A percentile compares a stretch with the other conserved stretches of the same genome.
Conservation (phyloP, 495 filamentous ascomycete species). For the Chaetomium fimeti region DNA sequence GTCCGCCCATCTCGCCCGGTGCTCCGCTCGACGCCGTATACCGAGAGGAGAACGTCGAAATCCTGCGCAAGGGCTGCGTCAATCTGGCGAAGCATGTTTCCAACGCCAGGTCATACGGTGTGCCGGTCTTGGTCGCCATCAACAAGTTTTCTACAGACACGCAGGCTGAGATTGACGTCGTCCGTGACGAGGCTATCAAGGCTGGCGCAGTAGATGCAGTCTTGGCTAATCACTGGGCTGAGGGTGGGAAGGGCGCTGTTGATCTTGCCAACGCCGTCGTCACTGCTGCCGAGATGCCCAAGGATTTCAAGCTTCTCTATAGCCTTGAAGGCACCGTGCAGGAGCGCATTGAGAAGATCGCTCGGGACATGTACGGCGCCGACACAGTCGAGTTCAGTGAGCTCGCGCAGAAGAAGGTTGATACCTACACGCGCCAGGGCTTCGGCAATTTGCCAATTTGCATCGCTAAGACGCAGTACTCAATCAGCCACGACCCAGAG, state of each 20-base stretch:
- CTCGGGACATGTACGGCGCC: slow-evolving; percentile 90
- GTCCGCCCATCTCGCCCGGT: slow-evolving; percentile 85
- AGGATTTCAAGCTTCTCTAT: slow-evolving; percentile 89
- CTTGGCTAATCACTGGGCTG: slow-evolving; percentile 93
- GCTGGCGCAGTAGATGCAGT: slow-evolving; percentile 94
- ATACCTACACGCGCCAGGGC: slow-evolving; percentile 89
- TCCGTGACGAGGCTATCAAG: slow-evolving; percentile 85
- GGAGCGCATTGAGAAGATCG: slow-evolving; percentile 89
- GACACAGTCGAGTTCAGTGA: slow-evolving; percentile 89
- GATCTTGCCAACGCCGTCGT: slow-evolving; percentile 88
- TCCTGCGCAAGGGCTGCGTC: slow-evolving; percentile 83
- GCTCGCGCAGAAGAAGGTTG: slow-evolving; percentile 90
- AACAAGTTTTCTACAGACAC: slow-evolving; percentile 96
- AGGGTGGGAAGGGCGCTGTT: slow-evolving; percentile 87
- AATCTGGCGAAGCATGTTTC: slow-evolving; percentile 92
- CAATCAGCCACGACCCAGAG: slow-evolving; percentile 86
- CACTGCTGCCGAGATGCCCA: slow-evolving; percentile 75
- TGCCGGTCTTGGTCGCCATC: slow-evolving; percentile 96
- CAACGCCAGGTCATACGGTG: slow-evolving; percentile 83
- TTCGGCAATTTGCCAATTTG: slow-evolving; percentile 92
- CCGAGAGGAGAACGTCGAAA: slow-evolving; percentile 86
- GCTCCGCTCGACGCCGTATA: slow-evolving; percentile 80
- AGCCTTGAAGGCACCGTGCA: slow-evolving; percentile 74
- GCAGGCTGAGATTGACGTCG: slow-evolving; percentile 81
- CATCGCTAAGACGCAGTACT: slow-evolving; percentile 98